A percentile compares a stretch with the other conserved stretches of the same genome.
These are phyloP conservation scores for Fonsecaea multimorphosa DNA, from an alignment of 2,329 filamentous ascomycete genomes.

Conservation along the genomic window DNA sequence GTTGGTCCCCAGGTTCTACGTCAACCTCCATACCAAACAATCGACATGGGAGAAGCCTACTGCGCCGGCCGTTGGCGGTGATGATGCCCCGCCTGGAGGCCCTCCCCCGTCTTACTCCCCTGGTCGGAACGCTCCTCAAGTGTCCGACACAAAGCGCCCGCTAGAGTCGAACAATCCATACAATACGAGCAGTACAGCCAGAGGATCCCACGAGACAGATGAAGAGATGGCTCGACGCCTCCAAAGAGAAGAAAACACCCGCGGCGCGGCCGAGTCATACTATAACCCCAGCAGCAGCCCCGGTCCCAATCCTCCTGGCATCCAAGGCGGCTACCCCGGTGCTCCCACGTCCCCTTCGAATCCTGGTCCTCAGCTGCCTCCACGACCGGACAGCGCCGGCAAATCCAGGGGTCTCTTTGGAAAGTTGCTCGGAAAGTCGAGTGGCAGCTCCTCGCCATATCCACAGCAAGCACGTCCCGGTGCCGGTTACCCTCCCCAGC, in stretches of 20 bases:
- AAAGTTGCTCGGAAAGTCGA: slow-evolving; percentile 58
- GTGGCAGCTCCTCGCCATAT: slow-evolving; percentile 35
- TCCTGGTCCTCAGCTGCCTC: no score
- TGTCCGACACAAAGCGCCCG: slow-evolving; percentile 50
- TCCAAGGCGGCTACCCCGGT: slow-evolving; percentile 38
- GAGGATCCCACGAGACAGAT: slow-evolving; percentile 59
- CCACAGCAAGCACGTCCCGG: slow-evolving; percentile 34
- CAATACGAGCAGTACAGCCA: slow-evolving; percentile 47
- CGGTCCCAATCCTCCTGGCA: slow-evolving; percentile 31
- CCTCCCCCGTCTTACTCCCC: slow-evolving; percentile 72
- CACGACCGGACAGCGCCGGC: slow-evolving; percentile 46
- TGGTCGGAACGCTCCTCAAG: slow-evolving; percentile 52
- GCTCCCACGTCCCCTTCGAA: slow-evolving; percentile 50
- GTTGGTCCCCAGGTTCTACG: slow-evolving; percentile 76
- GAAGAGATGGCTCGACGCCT: slow-evolving; percentile 75
- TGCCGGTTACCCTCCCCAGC: slow-evolving; percentile 24
- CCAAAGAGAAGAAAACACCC: slow-evolving; percentile 80
- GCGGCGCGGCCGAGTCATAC: slow-evolving; percentile 55
- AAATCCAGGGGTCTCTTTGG: slow-evolving; percentile 54
- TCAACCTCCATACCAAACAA: slow-evolving; percentile 84
- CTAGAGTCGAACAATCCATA: slow-evolving; percentile 77
- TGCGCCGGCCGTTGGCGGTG: slow-evolving; percentile 64
- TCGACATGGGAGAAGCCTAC: slow-evolving; percentile 91
- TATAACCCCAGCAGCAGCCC: slow-evolving; percentile 46
- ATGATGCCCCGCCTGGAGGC: slow-evolving; percentile 58